Conservation (phyloP, 1,139 yeast genomes). For the Pichia sp. region DNA sequence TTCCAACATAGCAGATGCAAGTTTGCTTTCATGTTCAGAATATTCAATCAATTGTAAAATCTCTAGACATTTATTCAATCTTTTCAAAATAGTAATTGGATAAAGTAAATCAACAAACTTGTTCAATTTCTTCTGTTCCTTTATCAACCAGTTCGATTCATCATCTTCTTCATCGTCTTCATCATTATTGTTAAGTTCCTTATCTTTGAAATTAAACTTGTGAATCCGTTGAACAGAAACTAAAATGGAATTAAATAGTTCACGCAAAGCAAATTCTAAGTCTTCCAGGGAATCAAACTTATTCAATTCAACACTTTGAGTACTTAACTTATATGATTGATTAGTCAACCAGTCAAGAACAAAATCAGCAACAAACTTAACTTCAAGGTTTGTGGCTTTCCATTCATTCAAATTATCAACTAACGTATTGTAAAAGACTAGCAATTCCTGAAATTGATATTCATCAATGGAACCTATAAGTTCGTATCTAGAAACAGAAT, state of each 20-base stretch:
- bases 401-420: constrained; percentile 26
- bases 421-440: constrained; percentile 20
- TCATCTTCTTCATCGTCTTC: constrained; percentile 29
- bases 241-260: constrained; percentile 54
- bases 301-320: constrained; percentile 20
- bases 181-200: not conserved
- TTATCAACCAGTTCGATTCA: constrained; percentile 59
- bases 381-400: constrained; percentile 28
- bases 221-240: constrained; percentile 58
- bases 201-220: constrained; percentile 32
- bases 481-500: not conserved
- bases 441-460: constrained; percentile 8
- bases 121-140: constrained; percentile 40
- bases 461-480: constrained; percentile 14
- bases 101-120: constrained; percentile 36
- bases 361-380: constrained; percentile 43
- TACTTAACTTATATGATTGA: constrained; percentile 22
- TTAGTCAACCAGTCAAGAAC: constrained; percentile 36
- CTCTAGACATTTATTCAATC: constrained; percentile 32
- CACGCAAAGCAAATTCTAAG: constrained; percentile 44
- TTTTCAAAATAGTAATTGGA: constrained; percentile 24
- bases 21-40: constrained; percentile 31
- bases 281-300: constrained; percentile 30
- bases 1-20: constrained; percentile 33
- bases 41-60: constrained; percentile 32